Percentiles rank a stretch among this genome's conserved stretches.
phyloP scores from a whole-genome alignment of 2,329 filamentous ascomycete genomes.

The Fusarium decemcellulare region DNA sequence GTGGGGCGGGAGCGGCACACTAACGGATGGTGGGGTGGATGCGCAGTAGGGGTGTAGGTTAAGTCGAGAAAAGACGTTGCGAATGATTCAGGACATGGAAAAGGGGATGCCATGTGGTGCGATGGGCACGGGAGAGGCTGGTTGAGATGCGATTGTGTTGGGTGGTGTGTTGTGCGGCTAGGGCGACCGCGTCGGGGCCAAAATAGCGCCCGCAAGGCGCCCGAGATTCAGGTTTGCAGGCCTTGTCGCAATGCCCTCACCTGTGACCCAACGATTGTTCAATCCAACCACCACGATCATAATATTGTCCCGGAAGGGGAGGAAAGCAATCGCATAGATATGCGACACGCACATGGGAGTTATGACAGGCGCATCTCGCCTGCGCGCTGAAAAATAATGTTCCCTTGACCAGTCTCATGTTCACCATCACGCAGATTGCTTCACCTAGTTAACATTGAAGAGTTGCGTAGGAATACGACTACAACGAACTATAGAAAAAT shows the following conservation, averaged over 20 bases:
- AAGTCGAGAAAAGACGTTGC: slow-evolving; percentile 10
- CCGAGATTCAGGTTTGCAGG: slow-evolving; percentile 11
- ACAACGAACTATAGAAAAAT: slow-evolving; percentile 46
- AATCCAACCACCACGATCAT: slow-evolving; percentile 7
- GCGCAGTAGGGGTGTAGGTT: slow-evolving; percentile 39
- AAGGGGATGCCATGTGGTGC: not conserved
- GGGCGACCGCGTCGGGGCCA: not conserved
- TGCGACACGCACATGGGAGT: not conserved
- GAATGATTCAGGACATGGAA: not conserved
- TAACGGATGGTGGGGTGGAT: slow-evolving; percentile 34
- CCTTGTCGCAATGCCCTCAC: slow-evolving; percentile 26
- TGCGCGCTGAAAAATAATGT: slow-evolving; percentile 20
- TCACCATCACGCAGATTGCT: slow-evolving; percentile 7
- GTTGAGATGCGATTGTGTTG: not conserved
- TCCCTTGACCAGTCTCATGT: not conserved
- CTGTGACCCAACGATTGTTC: not conserved
- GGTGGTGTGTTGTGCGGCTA: not conserved
- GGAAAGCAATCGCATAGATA: slow-evolving; percentile 23
- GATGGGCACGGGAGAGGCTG: not conserved
- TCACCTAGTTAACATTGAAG: slow-evolving; percentile 10
- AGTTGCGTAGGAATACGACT: slow-evolving; percentile 38
- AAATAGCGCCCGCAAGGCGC: not conserved
- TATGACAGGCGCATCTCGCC: not conserved
- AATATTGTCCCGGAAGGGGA: not conserved
- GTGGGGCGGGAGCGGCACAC: slow-evolving; percentile 41